phyloP scores from a whole-genome alignment of 352 stramenopile species.

The Globisporangium uncinulatum region DNA sequence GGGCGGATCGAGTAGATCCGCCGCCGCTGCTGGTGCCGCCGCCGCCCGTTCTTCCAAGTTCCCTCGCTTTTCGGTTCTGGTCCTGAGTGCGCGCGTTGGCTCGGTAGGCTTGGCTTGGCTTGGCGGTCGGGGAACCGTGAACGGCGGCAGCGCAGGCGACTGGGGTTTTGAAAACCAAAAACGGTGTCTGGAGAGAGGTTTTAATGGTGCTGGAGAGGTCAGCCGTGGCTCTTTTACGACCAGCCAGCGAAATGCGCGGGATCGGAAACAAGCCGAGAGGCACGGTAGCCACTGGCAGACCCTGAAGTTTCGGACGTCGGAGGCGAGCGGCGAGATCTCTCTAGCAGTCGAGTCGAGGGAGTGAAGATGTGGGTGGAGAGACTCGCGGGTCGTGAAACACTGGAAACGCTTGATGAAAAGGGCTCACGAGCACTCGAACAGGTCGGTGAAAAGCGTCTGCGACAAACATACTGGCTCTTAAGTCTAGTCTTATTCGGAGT shows the following conservation, averaged over 20 bases:
- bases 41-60: conserved; percentile 2
- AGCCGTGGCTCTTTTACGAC: neutral
- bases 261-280: neutral
- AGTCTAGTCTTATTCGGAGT: conserved; percentile 1
- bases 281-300: neutral
- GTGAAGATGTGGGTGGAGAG: no score
- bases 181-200: neutral
- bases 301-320: neutral
- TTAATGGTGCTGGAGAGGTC: no score
- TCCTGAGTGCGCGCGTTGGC: no score
- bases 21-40: neutral
- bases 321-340: neutral
- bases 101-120: no score
- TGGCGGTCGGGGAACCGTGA: no score
- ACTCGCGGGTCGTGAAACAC: neutral
- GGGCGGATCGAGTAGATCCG: conserved; percentile 4
- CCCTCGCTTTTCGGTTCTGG: conserved; percentile 2
- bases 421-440: neutral
- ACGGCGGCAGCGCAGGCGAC: no score
- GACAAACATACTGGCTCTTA: neutral
- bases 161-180: neutral
- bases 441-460: neutral
- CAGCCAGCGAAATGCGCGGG: neutral
- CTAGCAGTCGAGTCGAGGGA: neutral
- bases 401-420: neutral